Base-by-base conservation (phyloP, 192 early-diverging fungal species). In the Rhizophlyctis rosea region DNA sequence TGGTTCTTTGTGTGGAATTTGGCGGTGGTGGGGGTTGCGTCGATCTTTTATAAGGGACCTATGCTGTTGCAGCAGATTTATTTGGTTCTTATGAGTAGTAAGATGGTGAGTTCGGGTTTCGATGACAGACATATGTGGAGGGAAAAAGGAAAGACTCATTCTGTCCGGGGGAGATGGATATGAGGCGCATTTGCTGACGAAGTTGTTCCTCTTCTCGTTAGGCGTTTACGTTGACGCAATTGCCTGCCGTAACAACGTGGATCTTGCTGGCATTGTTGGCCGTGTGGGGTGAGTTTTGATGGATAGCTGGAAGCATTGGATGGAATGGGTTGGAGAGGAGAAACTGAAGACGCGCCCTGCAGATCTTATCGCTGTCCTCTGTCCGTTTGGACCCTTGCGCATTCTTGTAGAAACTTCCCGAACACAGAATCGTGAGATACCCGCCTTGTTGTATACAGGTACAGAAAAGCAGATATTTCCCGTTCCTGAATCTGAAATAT, bases 311-410 rank as follows among this genome's bases (percentile, higher is more conserved):
- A 11, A 50, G 44, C 32, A 44, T 27, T n/a, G 60, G 13, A 36
- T 24, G 33, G 4, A 62, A 1, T n/a, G n/a, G n/a, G n/a, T n/a
- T n/a, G n/a, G n/a, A n/a, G n/a, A n/a, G n/a, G n/a, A n/a, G n/a
- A n/a, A n/a, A n/a, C n/a, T n/a, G n/a, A n/a, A n/a, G n/a, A n/a
- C 23, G 24, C 21, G 49, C 39, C n/a, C 32, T 18, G 18, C 62
- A 90, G 88, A 93, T 76, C 74, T 93, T 59, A 86, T 93, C 67
- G 91, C 91, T 1, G 91, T 93, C n/a, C 73, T 93, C 2, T 91
- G 91, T 72, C 91, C 91, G 0, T 93, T 89, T 81, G 91, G 91
- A 5, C 91, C 91, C 3, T 75, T 93, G 16, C 82, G 87, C 23
- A 77, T 93, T 39, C 65, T 93, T 13, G 82, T 93, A 51, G 91